Percentiles rank a stretch among this genome's conserved stretches.
phyloP scores from a whole-genome alignment of 1,139 yeast genomes.

The Zygoascus hellenicus region DNA sequence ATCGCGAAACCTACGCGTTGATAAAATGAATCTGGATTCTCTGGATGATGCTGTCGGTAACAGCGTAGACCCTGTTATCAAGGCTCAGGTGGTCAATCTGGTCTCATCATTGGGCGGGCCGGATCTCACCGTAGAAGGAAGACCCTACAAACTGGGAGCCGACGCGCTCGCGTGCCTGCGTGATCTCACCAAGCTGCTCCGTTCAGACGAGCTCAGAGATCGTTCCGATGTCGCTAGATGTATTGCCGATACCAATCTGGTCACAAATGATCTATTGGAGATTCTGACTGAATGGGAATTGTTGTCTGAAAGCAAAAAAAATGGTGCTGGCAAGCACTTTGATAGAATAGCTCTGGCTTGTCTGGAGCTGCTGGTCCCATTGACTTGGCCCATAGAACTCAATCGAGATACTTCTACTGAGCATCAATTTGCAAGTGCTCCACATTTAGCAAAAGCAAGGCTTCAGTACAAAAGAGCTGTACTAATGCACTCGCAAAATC shows the following conservation, averaged over 20 bases:
- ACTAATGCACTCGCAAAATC: slow-evolving; percentile 53
- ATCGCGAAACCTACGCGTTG: slow-evolving; percentile 1
- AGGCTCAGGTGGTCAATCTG: slow-evolving; percentile 63
- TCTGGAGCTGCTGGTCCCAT: slow-evolving; percentile 71
- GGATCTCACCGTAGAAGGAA: slow-evolving; percentile 49
- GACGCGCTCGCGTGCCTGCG: slow-evolving; percentile 87
- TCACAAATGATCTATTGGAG: slow-evolving; percentile 64
- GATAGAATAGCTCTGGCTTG: slow-evolving; percentile 65
- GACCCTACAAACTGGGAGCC: slow-evolving; percentile 75
- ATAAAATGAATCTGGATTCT: too few relatives aligned
- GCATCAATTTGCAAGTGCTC: slow-evolving; percentile 52
- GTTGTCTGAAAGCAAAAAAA: slow-evolving; percentile 31
- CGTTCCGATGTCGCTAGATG: slow-evolving; percentile 83
- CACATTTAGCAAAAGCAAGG: slow-evolving; percentile 63
- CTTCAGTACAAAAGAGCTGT: slow-evolving; percentile 65
- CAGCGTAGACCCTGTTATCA: slow-evolving; percentile 36
- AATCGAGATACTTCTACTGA: slow-evolving; percentile 43
- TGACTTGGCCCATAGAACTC: slow-evolving; percentile 80
- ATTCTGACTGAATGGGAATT: slow-evolving; percentile 74
- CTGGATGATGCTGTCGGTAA: slow-evolving; percentile 3
- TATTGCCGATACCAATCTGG: slow-evolving; percentile 73
- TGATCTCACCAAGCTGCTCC: slow-evolving; percentile 84
- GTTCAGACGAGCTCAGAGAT: slow-evolving; percentile 63
- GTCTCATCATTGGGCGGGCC: slow-evolving; percentile 81
- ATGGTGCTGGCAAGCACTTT: slow-evolving; percentile 25